phyloP scores from a whole-genome alignment of 768 basidiomycete genomes.

The Daedalea quercina region DNA sequence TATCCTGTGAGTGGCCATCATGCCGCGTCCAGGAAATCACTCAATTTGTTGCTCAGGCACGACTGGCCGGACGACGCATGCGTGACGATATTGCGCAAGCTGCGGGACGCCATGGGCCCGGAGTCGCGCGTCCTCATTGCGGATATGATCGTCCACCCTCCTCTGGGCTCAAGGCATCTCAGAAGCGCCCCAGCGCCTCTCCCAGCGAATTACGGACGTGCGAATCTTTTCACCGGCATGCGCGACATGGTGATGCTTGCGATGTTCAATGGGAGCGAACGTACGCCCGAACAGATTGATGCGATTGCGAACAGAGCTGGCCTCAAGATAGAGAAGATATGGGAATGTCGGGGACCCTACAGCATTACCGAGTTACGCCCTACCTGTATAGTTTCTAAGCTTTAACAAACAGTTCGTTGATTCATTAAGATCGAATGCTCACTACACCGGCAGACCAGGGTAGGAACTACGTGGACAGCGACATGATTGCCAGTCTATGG shows the following conservation, averaged over 20 bases:
- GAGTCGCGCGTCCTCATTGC: constrained; percentile 4
- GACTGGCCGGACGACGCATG: constrained; percentile 10
- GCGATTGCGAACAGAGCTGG: constrained; percentile 6
- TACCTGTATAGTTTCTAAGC: too few relatives aligned
- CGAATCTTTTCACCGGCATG: background rate
- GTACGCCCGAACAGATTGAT: constrained; percentile 6
- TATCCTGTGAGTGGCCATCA: background rate
- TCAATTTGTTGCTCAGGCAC: constrained; percentile 1
- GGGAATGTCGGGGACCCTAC: constrained; percentile 6
- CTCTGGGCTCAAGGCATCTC: background rate
- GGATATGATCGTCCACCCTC: constrained; percentile 2
- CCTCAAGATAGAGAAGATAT: constrained; percentile 5
- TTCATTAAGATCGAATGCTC: too few relatives aligned
- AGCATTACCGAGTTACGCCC: constrained; percentile 8
- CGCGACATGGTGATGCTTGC: constrained; percentile 10
- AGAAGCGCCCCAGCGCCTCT: constrained; percentile 5
- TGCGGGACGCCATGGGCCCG: constrained; percentile 4
- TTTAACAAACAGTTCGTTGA: too few relatives aligned
- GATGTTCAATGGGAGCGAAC: constrained; percentile 8
- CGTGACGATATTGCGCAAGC: constrained; percentile 3
- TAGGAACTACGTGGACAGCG: too few relatives aligned
- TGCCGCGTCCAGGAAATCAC: background rate
- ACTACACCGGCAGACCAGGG: too few relatives aligned
- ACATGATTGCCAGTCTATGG: too few relatives aligned
- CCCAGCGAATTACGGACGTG: constrained; percentile 10